Percentiles rank a stretch among this genome's conserved stretches.
Conservation (phyloP, 768 basidiomycete species). For the Leccinellum rugosiceps region DNA sequence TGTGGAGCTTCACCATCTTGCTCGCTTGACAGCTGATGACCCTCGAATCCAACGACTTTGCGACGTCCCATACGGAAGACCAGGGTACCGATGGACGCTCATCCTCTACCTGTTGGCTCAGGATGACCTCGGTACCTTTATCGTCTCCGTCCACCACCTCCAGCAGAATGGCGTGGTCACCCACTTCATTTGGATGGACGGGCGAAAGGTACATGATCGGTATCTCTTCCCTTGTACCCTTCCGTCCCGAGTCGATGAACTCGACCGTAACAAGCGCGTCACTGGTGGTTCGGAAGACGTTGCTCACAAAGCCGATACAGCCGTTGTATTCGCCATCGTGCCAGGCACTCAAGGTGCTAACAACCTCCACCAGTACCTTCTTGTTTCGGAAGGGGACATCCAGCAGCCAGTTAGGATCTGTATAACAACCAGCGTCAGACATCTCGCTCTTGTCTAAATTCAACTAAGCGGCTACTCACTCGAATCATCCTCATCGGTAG, state of each 20-base stretch:
- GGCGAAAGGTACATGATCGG: constrained; percentile 42
- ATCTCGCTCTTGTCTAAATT: not conserved
- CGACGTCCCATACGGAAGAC: not conserved
- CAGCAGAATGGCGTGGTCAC: constrained; percentile 43
- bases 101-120: constrained; percentile 31
- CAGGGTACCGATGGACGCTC: not conserved
- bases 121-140: constrained; percentile 43
- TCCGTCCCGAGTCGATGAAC: constrained; percentile 30
- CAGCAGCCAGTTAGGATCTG: constrained; percentile 27
- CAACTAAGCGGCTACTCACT: constrained; percentile 16
- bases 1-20: not conserved
- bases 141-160: constrained; percentile 40
- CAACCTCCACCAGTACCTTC: constrained; percentile 29
- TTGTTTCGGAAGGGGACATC: constrained; percentile 28
- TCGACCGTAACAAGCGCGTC: constrained; percentile 29
- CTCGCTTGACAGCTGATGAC: not conserved
- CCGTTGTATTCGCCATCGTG: constrained; percentile 29
- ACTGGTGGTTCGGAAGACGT: constrained; percentile 23
- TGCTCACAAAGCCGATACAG: constrained; percentile 27
- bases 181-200: constrained; percentile 35
- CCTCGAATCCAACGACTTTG: not conserved
- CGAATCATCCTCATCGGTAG: constrained; percentile 28
- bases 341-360: constrained; percentile 25
- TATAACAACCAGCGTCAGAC: constrained; percentile 21
- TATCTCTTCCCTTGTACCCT: constrained; percentile 35